A percentile compares a stretch with the other conserved stretches of the same genome.
These are phyloP conservation scores for Rehmannia glutinosa DNA, from an alignment of 257 asterid genomes.

Conservation along the genomic window DNA sequence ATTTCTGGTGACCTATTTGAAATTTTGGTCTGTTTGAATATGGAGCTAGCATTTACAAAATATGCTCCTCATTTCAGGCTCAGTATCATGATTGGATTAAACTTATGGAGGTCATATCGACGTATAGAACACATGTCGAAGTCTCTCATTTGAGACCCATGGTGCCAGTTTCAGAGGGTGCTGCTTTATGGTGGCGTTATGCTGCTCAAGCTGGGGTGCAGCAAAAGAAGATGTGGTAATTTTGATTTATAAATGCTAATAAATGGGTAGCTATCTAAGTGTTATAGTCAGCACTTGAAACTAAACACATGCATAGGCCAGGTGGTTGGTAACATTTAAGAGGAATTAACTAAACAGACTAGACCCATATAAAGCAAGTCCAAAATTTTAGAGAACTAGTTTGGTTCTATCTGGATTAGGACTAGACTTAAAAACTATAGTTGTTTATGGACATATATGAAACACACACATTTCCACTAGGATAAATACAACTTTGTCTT, in stretches of 20 bases:
- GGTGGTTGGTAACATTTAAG: constrained; percentile 7
- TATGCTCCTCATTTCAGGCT: constrained; percentile 50
- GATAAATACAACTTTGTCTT: not conserved
- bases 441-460: not conserved
- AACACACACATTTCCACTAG: not conserved
- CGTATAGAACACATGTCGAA: constrained; percentile 69
- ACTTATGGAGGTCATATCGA: constrained; percentile 92
- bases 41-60: constrained; percentile 9
- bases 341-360: not conserved
- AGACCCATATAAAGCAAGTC: not conserved
- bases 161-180: constrained; percentile 62
- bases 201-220: constrained; percentile 92
- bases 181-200: constrained; percentile 88
- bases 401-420: not conserved
- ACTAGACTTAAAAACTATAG: not conserved
- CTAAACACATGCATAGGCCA: constrained; percentile 13
- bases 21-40: constrained; percentile 7
- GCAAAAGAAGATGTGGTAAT: constrained; percentile 87
- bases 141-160: constrained; percentile 85
- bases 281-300: not conserved
- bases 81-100: constrained; percentile 99
- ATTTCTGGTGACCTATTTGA: not conserved
- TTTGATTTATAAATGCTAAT: constrained; percentile 11
- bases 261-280: constrained; percentile 10
- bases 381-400: not conserved